These are phyloP conservation scores for Fusarium avenaceum DNA, from an alignment of 2,329 filamentous ascomycete species.

Conservation along the genomic window DNA sequence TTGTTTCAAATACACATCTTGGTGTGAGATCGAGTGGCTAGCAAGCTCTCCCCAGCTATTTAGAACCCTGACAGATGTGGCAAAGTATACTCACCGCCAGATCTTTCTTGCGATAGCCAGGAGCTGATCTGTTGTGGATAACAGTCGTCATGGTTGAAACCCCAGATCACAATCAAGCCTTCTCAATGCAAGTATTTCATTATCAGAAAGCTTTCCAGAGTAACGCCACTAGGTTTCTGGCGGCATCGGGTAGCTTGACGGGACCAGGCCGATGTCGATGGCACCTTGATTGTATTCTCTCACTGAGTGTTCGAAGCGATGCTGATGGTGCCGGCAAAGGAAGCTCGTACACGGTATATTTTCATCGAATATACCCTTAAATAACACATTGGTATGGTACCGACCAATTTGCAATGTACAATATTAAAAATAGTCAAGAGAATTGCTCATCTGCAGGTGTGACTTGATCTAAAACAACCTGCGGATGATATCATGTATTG, in stretches of 20 bases:
- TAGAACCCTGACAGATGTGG: slow-evolving; percentile 36
- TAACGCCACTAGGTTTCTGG: neutral
- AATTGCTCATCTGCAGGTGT: slow-evolving; percentile 29
- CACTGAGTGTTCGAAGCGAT: neutral
- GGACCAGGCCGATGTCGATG: neutral
- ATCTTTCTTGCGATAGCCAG: slow-evolving; percentile 11
- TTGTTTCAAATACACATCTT: slow-evolving; percentile 45
- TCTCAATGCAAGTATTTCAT: neutral
- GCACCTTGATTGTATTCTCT: neutral
- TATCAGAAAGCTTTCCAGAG: neutral
- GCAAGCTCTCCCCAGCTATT: slow-evolving; percentile 27
- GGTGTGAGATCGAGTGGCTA: slow-evolving; percentile 42
- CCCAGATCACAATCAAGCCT: neutral
- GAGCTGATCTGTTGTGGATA: neutral
- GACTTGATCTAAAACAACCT: slow-evolving; percentile 43
- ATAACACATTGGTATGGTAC: neutral
- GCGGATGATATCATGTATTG: slow-evolving; percentile 42
- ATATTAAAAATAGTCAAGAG: slow-evolving; percentile 21
- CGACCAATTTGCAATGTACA: slow-evolving; percentile 19
- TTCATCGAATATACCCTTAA: slow-evolving; percentile 24
- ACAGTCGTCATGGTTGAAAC: slow-evolving; percentile 8
- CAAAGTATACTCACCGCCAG: slow-evolving; percentile 41
- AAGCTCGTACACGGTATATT: neutral
- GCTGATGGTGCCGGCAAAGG: neutral
- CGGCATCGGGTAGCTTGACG: neutral